A percentile compares a stretch with the other conserved stretches of the same genome.
These are phyloP conservation scores for Stereocaulon alpinum DNA, from an alignment of 495 filamentous ascomycete genomes.

Conservation along the genomic window DNA sequence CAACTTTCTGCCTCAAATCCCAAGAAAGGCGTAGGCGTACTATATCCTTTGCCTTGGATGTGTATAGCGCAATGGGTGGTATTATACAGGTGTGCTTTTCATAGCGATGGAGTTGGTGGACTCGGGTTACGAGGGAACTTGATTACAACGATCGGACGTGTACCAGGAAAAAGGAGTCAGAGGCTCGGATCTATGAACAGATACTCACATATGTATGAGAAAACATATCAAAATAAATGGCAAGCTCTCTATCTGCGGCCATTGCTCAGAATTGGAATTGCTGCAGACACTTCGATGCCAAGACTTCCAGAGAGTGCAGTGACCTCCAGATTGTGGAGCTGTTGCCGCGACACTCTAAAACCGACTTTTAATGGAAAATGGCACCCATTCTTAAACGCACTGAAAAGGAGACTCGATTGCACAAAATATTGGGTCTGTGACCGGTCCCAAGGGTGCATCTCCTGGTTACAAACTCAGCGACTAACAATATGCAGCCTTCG, in stretches of 20 bases:
- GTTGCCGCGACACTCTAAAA: not conserved
- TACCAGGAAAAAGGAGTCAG: not conserved
- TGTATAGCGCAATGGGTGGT: not conserved
- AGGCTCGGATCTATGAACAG: not conserved
- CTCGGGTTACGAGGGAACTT: not conserved
- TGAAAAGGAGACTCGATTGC: constrained; percentile 9
- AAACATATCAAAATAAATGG: no score
- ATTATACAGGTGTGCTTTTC: not conserved
- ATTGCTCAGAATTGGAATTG: not conserved
- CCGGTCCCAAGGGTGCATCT: not conserved
- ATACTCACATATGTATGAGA: not conserved
- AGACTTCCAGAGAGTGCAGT: not conserved
- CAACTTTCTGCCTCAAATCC: constrained; percentile 72
- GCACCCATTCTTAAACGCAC: constrained; percentile 5
- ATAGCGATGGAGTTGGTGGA: constrained; percentile 10
- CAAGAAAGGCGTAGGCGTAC: constrained; percentile 25
- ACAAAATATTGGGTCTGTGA: constrained; percentile 11
- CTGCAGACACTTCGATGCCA: not conserved
- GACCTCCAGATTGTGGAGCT: not conserved
- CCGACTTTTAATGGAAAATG: not conserved
- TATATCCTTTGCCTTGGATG: not conserved
- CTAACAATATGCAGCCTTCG: constrained; percentile 23
- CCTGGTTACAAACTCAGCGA: not conserved
- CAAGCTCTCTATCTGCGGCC: not conserved
- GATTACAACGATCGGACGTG: not conserved